These are phyloP conservation scores for Diplodia corticola DNA, from an alignment of 2,329 filamentous ascomycete species.

Conservation along the genomic window DNA sequence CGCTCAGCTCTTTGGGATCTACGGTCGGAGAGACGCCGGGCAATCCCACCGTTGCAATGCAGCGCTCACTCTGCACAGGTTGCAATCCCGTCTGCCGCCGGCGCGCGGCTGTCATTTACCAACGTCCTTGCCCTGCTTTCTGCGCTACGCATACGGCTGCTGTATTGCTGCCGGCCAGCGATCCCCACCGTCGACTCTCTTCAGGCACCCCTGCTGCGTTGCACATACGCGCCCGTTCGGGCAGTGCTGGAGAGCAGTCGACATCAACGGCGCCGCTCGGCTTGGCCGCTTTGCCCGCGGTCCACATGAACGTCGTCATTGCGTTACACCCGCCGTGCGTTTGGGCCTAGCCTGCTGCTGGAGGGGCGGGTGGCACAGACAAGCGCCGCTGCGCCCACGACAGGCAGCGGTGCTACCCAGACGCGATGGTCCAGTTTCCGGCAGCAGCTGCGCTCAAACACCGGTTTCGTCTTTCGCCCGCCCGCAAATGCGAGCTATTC, in stretches of 20 bases:
- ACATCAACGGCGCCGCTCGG: background rate
- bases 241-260: background rate
- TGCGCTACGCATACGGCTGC: background rate
- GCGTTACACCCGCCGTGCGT: background rate
- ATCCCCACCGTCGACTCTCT: background rate
- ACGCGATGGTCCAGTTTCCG: background rate
- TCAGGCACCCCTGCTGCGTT: background rate
- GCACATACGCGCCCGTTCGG: background rate
- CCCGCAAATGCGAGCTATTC: background rate
- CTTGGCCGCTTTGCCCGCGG: background rate
- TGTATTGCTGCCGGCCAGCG: background rate
- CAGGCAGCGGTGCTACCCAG: background rate
- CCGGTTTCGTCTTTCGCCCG: background rate
- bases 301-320: background rate
- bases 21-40: background rate
- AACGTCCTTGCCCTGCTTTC: background rate
- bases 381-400: background rate
- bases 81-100: background rate
- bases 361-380: slow-evolving; percentile 10
- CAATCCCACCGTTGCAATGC: slow-evolving; percentile 21
- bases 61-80: background rate
- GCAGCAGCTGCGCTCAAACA: background rate
- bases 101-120: background rate
- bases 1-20: background rate
- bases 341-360: background rate